Evolutionary conservation across 2,329 filamentous ascomycete species (phyloP).

Genomic region (Aureobasidium sp.): DNA sequence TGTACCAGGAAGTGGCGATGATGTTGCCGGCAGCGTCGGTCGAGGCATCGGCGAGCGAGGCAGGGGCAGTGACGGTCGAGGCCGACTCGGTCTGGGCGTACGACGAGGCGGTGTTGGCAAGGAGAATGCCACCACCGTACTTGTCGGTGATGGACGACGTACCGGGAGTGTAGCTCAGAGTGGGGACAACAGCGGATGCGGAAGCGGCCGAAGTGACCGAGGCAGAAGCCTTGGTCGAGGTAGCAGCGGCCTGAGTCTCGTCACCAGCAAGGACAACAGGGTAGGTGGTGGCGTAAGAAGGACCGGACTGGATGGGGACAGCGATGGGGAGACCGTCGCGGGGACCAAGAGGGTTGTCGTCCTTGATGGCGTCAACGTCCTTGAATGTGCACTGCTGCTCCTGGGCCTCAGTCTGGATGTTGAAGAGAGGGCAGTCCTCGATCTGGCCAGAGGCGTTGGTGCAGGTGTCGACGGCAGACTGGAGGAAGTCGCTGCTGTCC

Average conservation of each 20-base stretch:
- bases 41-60: slow-evolving; percentile 21
- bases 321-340: slow-evolving; percentile 60
- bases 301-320: slow-evolving; percentile 42
- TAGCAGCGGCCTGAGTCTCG: slow-evolving; percentile 21
- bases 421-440: slow-evolving; percentile 68
- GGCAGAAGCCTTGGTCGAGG: slow-evolving; percentile 16
- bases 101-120: slow-evolving; percentile 19
- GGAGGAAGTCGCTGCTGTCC: slow-evolving; percentile 58
- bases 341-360: slow-evolving; percentile 55
- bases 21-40: slow-evolving; percentile 20
- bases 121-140: slow-evolving; percentile 31
- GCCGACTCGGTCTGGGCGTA: slow-evolving; percentile 15
- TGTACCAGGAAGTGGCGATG: slow-evolving; percentile 37
- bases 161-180: slow-evolving; percentile 30
- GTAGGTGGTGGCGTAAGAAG: slow-evolving; percentile 34
- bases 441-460: slow-evolving; percentile 64
- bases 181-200: slow-evolving; percentile 25
- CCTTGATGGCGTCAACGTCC: slow-evolving; percentile 46
- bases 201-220: slow-evolving; percentile 11
- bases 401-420: slow-evolving; percentile 53
- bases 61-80: slow-evolving; percentile 21
- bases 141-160: slow-evolving; percentile 26
- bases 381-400: slow-evolving; percentile 56
- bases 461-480: slow-evolving; percentile 67
- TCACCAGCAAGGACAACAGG: slow-evolving; percentile 25